These are phyloP conservation scores for Eucalyptus tenuipes DNA, from an alignment of 345 rosid genomes.

Conservation along the genomic window DNA sequence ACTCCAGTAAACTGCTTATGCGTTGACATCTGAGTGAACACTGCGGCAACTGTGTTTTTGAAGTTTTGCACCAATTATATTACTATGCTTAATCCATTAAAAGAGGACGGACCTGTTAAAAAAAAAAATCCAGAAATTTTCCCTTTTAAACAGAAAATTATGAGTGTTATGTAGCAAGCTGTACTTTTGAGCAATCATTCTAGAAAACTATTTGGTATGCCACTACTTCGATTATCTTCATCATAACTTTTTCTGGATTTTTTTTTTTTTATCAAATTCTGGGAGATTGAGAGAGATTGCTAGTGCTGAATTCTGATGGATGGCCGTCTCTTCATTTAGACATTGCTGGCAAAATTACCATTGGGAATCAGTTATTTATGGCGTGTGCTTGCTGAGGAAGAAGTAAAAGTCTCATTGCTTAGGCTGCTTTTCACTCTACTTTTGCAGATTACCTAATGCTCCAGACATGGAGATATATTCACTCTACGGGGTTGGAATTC, in stretches of 20 bases:
- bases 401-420: background rate
- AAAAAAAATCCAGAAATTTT: background rate
- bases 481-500: constrained; percentile 62
- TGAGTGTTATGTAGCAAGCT: background rate
- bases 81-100: background rate
- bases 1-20: background rate
- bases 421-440: background rate
- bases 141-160: background rate
- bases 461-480: constrained; percentile 69
- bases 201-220: background rate
- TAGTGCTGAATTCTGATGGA: background rate
- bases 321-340: background rate
- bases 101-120: background rate
- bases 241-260: background rate
- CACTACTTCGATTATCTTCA: background rate
- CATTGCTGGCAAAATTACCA: background rate
- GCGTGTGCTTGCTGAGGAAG: background rate
- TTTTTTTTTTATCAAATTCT: background rate
- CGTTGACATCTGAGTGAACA: background rate
- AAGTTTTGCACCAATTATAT: background rate
- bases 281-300: background rate
- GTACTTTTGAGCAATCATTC: background rate
- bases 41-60: background rate
- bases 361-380: background rate
- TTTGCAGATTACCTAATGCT: constrained; percentile 55